phyloP scores from a whole-genome alignment of 2,329 filamentous ascomycete genomes.

The Nannizziopsis arthrosporioides region DNA sequence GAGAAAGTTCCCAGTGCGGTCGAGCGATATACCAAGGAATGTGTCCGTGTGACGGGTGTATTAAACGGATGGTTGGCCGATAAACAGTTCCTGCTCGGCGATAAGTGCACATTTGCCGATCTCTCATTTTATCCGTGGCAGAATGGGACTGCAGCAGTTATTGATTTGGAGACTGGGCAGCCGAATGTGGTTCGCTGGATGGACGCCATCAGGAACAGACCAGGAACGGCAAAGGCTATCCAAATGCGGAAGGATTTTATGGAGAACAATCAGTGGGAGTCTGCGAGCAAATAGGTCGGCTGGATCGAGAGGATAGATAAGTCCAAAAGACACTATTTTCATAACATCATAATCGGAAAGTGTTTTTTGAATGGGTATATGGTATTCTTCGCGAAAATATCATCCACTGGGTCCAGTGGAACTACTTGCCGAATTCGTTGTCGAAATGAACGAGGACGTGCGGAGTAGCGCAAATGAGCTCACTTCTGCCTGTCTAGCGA shows the following conservation, averaged over 20 bases:
- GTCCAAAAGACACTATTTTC: too few species aligned
- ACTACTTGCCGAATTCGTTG: too few species aligned
- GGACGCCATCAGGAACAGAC: constrained; percentile 12
- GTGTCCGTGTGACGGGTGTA: constrained; percentile 5
- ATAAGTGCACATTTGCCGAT: constrained; percentile 35
- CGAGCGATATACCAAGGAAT: constrained; percentile 38
- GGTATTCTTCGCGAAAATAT: background rate
- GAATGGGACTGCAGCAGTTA: background rate
- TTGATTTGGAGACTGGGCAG: constrained; percentile 11
- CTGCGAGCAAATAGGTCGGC: too few species aligned
- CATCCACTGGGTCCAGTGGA: too few species aligned
- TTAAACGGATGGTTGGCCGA: constrained; percentile 33
- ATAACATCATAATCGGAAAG: too few species aligned
- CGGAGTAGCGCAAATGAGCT: too few species aligned
- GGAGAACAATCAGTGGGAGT: background rate
- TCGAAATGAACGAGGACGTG: too few species aligned
- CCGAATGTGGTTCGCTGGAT: constrained; percentile 17
- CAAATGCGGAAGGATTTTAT: background rate
- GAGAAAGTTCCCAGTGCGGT: constrained; percentile 38
- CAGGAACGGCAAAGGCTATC: constrained; percentile 10
- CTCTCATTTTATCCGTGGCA: constrained; percentile 25
- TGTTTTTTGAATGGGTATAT: background rate
- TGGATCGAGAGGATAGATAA: too few species aligned
- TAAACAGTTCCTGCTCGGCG: constrained; percentile 31
- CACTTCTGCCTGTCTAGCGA: too few species aligned